phyloP scores from a whole-genome alignment of 306 rosid species.

The Rosa multiflora region DNA sequence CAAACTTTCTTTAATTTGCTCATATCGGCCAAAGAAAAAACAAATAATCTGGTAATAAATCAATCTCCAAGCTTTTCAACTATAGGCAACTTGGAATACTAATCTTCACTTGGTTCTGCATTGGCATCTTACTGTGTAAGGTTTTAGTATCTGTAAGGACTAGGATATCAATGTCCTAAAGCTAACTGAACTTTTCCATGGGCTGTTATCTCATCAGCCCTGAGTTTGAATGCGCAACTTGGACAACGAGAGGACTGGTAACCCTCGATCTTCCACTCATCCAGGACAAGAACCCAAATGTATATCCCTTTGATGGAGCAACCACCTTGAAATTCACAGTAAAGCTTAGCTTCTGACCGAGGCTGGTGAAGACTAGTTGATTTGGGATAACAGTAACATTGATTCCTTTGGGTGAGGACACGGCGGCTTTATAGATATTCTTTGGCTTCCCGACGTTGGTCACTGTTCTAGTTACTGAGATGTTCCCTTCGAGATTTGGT shows the following conservation, averaged over 20 bases:
- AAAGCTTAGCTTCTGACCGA: slow-evolving; percentile 57
- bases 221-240: slow-evolving; percentile 36
- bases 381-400: slow-evolving; percentile 66
- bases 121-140: slow-evolving; percentile 11
- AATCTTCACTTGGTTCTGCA: slow-evolving; percentile 11
- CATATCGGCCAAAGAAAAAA: not conserved
- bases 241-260: slow-evolving; percentile 63
- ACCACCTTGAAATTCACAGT: slow-evolving; percentile 56
- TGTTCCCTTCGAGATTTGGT: slow-evolving; percentile 54
- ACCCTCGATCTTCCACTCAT: slow-evolving; percentile 43
- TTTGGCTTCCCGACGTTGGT: slow-evolving; percentile 66
- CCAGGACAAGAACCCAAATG: slow-evolving; percentile 73
- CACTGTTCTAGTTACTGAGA: slow-evolving; percentile 56
- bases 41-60: slow-evolving; percentile 7
- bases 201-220: slow-evolving; percentile 50
- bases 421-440: slow-evolving; percentile 48
- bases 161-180: slow-evolving; percentile 29
- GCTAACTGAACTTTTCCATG: slow-evolving; percentile 17
- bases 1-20: not conserved
- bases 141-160: slow-evolving; percentile 21
- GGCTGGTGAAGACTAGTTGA: slow-evolving; percentile 44
- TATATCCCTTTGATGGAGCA: slow-evolving; percentile 57
- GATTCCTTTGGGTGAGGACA: slow-evolving; percentile 58
- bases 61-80: not conserved
- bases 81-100: slow-evolving; percentile 3